Evolutionary conservation across 78 protist species (phyloP), one percentile per base, ranked within the genome.

Genomic region (Ministeria vibrans): DNA sequence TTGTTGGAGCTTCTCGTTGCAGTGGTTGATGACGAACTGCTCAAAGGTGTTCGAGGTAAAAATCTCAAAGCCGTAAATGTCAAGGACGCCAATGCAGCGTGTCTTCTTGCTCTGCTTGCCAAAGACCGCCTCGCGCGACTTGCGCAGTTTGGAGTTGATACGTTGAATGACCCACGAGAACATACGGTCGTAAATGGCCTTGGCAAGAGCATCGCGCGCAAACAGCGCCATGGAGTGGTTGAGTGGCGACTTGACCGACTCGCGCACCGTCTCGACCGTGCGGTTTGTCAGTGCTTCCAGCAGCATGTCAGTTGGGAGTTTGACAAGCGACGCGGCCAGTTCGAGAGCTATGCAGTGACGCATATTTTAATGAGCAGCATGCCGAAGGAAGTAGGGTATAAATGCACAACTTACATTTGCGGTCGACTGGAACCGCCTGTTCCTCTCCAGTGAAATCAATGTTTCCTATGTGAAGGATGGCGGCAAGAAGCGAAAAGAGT

Each of bases 1-100:
- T 22, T 80, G 82, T 62, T 88, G 92, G 44, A 88, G 87, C 78
- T 41, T 44, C 81, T 89, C 93, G 81, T 96, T 95, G 77, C 89
- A 82, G 84, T 74, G 91, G 90, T 94, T 95, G 77, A 86, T 86
- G 91, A 93, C 87, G 49, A 96, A 90, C 85, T 93, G 97, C 86
- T 95, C 94, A 72, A 95, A 94, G 27, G 84, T 55, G 79, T 94
- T 94, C 42, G 61, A 39, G 70, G 83, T 82, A 28, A 84, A 94
- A n/a, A 5, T 70, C 38, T 70, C 76, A 70, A 70, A 70, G 32
- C 76, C 76, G 36, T 5, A 70, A 5, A 44, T 44, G 38, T 70
- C 76, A 23, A 70, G 59, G 30, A 70, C 39, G 34, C 61, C 53
- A 1, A 70, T 27, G 43, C 28, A 7, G 71, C 34, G 13, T 15